Conservation (phyloP, 345 rosid species). For the Arabis alpina region DNA sequence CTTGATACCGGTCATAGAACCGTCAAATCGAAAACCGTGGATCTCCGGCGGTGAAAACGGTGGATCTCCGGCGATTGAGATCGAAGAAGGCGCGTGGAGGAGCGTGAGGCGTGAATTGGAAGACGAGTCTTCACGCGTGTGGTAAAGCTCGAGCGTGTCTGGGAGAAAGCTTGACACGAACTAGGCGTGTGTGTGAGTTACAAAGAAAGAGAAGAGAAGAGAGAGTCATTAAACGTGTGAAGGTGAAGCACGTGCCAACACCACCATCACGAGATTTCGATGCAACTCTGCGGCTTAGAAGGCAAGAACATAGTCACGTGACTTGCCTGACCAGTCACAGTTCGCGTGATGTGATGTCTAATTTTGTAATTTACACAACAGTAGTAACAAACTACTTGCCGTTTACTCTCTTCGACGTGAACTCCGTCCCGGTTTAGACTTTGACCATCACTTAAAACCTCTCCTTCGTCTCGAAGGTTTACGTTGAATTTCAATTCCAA, state of each 20-base stretch:
- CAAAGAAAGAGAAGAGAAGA: constrained; percentile 25
- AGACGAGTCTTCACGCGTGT: constrained; percentile 65
- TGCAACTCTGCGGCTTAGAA: constrained; percentile 36
- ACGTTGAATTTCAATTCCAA: neutral
- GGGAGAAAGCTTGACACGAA: constrained; percentile 77
- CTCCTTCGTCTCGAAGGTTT: neutral
- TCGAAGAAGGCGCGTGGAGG: constrained; percentile 51
- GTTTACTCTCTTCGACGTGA: neutral
- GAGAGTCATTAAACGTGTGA: constrained; percentile 42
- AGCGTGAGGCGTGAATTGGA: constrained; percentile 51
- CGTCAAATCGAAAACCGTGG: neutral
- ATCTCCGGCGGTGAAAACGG: constrained; percentile 36
- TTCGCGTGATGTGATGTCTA: constrained; percentile 39
- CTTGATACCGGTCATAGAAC: constrained; percentile 1
- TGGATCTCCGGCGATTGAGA: constrained; percentile 49
- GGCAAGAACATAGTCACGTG: constrained; percentile 37
- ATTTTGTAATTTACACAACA: constrained; percentile 12
- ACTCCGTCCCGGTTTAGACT: constrained; percentile 29
- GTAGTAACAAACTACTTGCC: neutral
- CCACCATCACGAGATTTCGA: constrained; percentile 43
- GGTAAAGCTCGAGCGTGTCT: constrained; percentile 68
- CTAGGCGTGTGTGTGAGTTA: constrained; percentile 65
- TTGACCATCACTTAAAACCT: neutral
- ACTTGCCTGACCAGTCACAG: constrained; percentile 39
- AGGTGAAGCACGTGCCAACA: constrained; percentile 50